Conservation (phyloP, 768 basidiomycete species). For the Kwoniella newhampshirensis region DNA sequence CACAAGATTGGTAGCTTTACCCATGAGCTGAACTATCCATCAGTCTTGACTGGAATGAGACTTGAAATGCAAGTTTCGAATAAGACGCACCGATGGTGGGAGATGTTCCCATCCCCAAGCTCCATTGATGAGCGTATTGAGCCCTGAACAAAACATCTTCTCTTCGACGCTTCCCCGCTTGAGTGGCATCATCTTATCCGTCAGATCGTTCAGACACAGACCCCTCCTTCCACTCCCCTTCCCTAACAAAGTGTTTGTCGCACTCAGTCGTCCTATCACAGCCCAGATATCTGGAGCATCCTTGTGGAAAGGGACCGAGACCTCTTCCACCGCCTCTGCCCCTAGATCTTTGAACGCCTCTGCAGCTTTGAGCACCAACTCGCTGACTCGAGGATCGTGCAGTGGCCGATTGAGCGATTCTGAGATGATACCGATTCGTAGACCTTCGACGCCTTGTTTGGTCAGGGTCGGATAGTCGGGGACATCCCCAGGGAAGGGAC, state of each 20-base stretch:
- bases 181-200: constrained; percentile 48
- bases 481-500: constrained; percentile 53
- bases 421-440: constrained; percentile 56
- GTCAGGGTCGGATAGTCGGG: constrained; percentile 51
- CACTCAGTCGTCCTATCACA: constrained; percentile 32
- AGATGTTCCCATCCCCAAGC: constrained; percentile 27
- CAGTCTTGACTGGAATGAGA: too few species aligned
- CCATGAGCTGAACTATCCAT: constrained; percentile 27
- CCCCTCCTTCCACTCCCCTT: constrained; percentile 45
- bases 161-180: constrained; percentile 46
- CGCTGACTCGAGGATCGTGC: constrained; percentile 54
- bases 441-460: constrained; percentile 44
- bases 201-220: constrained; percentile 53
- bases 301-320: constrained; percentile 56
- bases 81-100: constrained; percentile 13
- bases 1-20: constrained; percentile 56
- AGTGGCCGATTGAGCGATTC: constrained; percentile 55
- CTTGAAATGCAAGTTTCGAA: background rate
- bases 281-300: constrained; percentile 33
- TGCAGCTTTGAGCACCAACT: constrained; percentile 54
- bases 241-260: constrained; percentile 27
- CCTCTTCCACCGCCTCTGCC: constrained; percentile 54
- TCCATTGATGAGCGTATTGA: constrained; percentile 31
- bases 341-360: constrained; percentile 54
- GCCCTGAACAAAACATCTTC: constrained; percentile 30